Percentiles rank a stretch among this genome's conserved stretches.
These are phyloP conservation scores for Psilocybe sp. DNA, from an alignment of 768 basidiomycete genomes.

Conservation along the genomic window DNA sequence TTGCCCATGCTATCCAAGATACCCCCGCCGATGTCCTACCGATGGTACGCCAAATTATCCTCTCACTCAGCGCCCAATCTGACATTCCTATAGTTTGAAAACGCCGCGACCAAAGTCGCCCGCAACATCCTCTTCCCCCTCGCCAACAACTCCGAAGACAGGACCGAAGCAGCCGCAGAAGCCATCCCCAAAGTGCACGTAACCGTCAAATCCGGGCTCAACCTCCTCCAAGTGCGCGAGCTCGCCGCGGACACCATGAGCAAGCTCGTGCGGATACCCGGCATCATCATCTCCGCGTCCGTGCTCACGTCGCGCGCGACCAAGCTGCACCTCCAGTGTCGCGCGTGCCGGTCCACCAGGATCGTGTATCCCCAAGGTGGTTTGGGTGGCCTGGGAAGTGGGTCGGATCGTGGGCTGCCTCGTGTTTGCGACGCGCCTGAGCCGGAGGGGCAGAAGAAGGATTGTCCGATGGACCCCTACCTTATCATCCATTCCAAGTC, in stretches of 20 bases:
- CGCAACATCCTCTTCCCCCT: conserved; percentile 82
- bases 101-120: conserved; percentile 83
- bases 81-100: conserved; percentile 69
- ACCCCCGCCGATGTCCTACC: conserved; percentile 87
- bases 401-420: conserved; percentile 82
- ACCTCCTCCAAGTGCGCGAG: conserved; percentile 91
- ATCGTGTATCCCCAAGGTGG: conserved; percentile 75
- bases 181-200: conserved; percentile 74
- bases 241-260: conserved; percentile 93
- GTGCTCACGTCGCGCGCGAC: conserved; percentile 92
- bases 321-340: conserved; percentile 89
- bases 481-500: conserved; percentile 94
- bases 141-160: conserved; percentile 46
- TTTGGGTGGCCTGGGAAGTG: conserved; percentile 83
- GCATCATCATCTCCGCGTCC: conserved; percentile 97
- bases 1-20: conserved; percentile 89
- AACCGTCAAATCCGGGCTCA: conserved; percentile 84
- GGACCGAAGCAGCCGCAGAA: conserved; percentile 35
- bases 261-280: conserved; percentile 93
- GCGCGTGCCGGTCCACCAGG: conserved; percentile 80
- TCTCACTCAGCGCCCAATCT: neutral
- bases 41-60: conserved; percentile 46
- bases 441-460: conserved; percentile 82
- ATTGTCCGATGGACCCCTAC: conserved; percentile 95
- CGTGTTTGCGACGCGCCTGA: conserved; percentile 82